Base-by-base conservation (phyloP, 2,329 filamentous ascomycete species). In the Byssochlamys sp. region DNA sequence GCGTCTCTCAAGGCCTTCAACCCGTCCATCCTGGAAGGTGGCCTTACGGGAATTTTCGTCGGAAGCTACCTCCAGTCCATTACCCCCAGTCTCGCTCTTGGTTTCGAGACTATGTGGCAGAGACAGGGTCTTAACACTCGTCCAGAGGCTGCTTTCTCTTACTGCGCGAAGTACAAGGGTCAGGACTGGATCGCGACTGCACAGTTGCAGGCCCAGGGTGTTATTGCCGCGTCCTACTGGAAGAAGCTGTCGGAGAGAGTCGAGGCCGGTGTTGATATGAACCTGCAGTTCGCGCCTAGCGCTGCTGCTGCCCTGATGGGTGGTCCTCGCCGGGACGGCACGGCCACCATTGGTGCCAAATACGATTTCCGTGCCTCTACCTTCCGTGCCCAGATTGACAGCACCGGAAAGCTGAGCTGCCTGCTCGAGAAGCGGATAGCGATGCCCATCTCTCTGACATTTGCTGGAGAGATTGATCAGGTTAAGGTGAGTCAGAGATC, bases 321-420 rank as follows among this genome's bases (percentile, higher is more conserved):
- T 59, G 85, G 85, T 52, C 73, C 86, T 56, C 84, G 86, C 73
- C 92, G 91, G 75, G 91, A 99, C 75, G 94, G 94, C 57, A 83
- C 90, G 60, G 91, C 95, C 56, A 90, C 91, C 56, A 83, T 97
- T 67, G 94, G 92, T 69, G 90, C 91, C 72, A 99, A 99, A 78
- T 99, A 99, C 78, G 92, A 96, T 74, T 99, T 99, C 84, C 85
- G 90, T 71, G 89, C 91, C 78, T 94, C 90, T 57, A 94, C 90
- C 54, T 96, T 96, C 85, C 86, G 92, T 64, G 94, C 92, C 51
- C 94, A 99, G 78, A 83, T 97, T 67, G 94, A 99, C 78, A 95
- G 91, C 69, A 86, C 90, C 73, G 94, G 94, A 73, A 96, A 95
- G 80, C 82, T 99, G 60, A 90, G 88, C 76, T 94, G 90, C 72